These are phyloP conservation scores for Sicyos edulis DNA, from an alignment of 306 rosid genomes.

Conservation along the genomic window DNA sequence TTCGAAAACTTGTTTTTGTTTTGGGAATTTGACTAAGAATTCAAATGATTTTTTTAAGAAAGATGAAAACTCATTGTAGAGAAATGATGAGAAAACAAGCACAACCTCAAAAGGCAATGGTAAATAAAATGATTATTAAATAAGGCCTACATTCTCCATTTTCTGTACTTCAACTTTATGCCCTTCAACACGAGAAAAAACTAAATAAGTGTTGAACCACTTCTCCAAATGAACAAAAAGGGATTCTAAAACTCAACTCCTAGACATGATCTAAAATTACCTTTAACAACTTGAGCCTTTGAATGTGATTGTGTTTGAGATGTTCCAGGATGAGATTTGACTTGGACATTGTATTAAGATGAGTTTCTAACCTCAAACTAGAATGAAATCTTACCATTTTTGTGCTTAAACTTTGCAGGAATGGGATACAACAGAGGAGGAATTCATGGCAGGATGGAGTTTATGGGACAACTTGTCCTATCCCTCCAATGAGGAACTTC, in stretches of 20 bases:
- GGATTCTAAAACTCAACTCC: not conserved
- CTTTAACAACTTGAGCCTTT: not conserved
- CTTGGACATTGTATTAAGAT: not conserved
- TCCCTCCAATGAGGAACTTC: conserved; percentile 53
- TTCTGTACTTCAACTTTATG: not conserved
- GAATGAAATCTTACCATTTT: not conserved
- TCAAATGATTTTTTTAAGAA: no score
- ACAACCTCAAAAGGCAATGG: no score
- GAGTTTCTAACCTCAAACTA: not conserved
- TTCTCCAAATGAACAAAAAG: not conserved
- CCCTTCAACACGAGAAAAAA: not conserved
- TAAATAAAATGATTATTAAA: no score
- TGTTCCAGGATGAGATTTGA: not conserved
- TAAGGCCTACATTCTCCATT: not conserved
- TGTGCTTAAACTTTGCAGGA: conserved; percentile 39
- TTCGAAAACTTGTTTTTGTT: no score
- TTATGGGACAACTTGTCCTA: conserved; percentile 60
- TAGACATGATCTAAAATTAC: not conserved
- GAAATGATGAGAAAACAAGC: no score
- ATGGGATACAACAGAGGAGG: conserved; percentile 85
- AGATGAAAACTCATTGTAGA: no score
- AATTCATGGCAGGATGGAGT: conserved; percentile 83
- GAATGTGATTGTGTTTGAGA: not conserved
- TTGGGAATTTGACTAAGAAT: no score
- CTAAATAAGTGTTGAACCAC: not conserved